phyloP scores from a whole-genome alignment of 106 monocot species.

The Dendrobium catenatum region DNA sequence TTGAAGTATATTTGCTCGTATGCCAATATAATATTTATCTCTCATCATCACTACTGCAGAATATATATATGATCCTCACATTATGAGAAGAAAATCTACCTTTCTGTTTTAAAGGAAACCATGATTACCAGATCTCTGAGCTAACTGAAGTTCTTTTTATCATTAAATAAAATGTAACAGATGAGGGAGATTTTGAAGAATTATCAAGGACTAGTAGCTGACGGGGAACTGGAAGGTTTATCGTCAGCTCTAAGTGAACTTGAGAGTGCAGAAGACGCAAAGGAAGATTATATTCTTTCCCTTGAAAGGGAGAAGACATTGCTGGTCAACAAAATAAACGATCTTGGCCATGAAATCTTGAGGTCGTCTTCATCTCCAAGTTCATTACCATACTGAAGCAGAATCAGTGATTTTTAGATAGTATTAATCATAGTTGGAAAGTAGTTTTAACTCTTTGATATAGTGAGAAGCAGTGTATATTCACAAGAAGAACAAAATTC shows the following conservation, averaged over 20 bases:
- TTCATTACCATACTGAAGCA: not conserved
- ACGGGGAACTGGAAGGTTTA: conserved; percentile 60
- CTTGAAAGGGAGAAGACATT: conserved; percentile 65
- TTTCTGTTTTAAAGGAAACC: too few relatives aligned
- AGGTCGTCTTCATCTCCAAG: conserved; percentile 36
- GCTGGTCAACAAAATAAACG: conserved; percentile 54
- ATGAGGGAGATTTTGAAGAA: conserved; percentile 57
- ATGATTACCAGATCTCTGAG: not conserved
- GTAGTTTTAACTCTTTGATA: not conserved
- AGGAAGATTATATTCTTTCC: conserved; percentile 64
- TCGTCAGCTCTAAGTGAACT: conserved; percentile 45
- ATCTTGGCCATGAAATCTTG: conserved; percentile 55
- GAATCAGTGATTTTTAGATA: not conserved
- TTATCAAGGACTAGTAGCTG: conserved; percentile 40
- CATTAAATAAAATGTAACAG: conserved; percentile 18
- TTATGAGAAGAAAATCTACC: too few relatives aligned
- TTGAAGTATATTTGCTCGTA: too few relatives aligned
- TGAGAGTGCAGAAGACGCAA: conserved; percentile 44
- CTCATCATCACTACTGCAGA: too few relatives aligned
- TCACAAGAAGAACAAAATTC: not conserved
- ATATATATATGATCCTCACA: too few relatives aligned
- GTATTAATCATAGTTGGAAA: not conserved
- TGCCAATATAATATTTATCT: too few relatives aligned
- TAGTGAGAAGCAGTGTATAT: not conserved
- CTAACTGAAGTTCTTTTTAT: not conserved